phyloP scores from a whole-genome alignment of 164 flowering plant genomes.

The Kalanchoe fedtschenkoi region DNA sequence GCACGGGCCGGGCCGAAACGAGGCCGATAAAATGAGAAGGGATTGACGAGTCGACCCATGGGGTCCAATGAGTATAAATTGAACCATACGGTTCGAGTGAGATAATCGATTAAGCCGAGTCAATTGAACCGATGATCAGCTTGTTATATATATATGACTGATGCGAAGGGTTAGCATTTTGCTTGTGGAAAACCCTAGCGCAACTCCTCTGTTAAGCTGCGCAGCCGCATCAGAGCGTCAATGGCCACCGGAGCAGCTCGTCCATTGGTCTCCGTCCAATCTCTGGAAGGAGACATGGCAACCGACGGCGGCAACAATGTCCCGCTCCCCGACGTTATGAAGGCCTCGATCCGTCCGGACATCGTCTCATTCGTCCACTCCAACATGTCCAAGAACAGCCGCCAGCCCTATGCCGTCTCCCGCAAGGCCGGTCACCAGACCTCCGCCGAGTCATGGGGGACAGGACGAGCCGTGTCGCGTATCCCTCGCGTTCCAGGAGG shows the following conservation, averaged over 20 bases:
- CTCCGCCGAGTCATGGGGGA: slow-evolving; percentile 94
- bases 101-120: too few species aligned
- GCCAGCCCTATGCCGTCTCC: slow-evolving; percentile 82
- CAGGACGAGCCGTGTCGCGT: slow-evolving; percentile 92
- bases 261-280: slow-evolving; percentile 54
- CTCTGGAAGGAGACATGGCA: slow-evolving; percentile 59
- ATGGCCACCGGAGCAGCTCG: slow-evolving; percentile 64
- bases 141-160: too few species aligned
- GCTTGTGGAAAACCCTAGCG: too few species aligned
- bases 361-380: slow-evolving; percentile 63
- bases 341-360: slow-evolving; percentile 71
- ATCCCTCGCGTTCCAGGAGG: slow-evolving; percentile 95
- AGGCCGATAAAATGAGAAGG: too few species aligned
- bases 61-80: too few species aligned
- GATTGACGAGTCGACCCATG: too few species aligned
- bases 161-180: too few species aligned
- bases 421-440: slow-evolving; percentile 79
- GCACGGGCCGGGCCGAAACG: too few species aligned
- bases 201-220: too few species aligned
- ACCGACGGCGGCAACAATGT: slow-evolving; percentile 38
- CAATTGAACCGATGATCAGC: too few species aligned
- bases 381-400: slow-evolving; percentile 62
- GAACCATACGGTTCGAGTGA: too few species aligned
- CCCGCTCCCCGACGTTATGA: slow-evolving; percentile 69
- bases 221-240: not conserved